Conservation (phyloP, 257 asterid genomes). For the Salvia rosmarinus region DNA sequence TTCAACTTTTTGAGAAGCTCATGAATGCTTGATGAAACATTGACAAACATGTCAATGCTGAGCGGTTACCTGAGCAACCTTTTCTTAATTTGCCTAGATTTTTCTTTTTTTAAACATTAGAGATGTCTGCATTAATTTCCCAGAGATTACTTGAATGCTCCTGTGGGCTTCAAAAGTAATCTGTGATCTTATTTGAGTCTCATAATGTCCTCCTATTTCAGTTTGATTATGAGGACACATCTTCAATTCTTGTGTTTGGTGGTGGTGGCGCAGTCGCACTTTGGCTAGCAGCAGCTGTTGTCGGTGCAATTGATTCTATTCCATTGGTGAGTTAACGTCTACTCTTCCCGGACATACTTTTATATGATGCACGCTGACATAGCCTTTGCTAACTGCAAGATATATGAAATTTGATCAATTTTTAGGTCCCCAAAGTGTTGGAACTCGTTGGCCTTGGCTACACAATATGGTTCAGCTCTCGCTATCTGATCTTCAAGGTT, state of each 20-base stretch:
- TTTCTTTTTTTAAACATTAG: no score
- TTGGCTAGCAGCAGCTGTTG: conserved; percentile 60
- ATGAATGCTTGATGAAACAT: conserved; percentile 52
- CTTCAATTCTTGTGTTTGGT: conserved; percentile 56
- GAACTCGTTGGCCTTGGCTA: conserved; percentile 82
- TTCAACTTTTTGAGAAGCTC: conserved; percentile 41
- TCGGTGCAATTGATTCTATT: conserved; percentile 77
- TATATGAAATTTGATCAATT: not conserved
- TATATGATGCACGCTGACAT: not conserved
- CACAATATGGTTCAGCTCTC: conserved; percentile 73
- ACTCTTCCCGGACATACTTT: not conserved
- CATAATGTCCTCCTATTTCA: conserved; percentile 39
- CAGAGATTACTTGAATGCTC: not conserved
- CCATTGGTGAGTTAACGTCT: conserved; percentile 59
- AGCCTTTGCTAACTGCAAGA: conserved; percentile 20
- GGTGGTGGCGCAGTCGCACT: conserved; percentile 61
- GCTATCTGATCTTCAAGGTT: conserved; percentile 82
- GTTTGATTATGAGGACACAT: conserved; percentile 56
- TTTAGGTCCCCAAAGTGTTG: conserved; percentile 73
- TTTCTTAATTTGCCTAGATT: not conserved
- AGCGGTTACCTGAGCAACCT: conserved; percentile 78
- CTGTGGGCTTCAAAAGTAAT: not conserved
- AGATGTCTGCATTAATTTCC: no score
- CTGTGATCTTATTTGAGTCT: conserved; percentile 23
- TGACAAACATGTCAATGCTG: conserved; percentile 55